Percentiles rank a stretch among this genome's conserved stretches.
Evolutionary conservation across 768 basidiomycete genomes (phyloP).

Genomic region (Sutorius australiensis): DNA sequence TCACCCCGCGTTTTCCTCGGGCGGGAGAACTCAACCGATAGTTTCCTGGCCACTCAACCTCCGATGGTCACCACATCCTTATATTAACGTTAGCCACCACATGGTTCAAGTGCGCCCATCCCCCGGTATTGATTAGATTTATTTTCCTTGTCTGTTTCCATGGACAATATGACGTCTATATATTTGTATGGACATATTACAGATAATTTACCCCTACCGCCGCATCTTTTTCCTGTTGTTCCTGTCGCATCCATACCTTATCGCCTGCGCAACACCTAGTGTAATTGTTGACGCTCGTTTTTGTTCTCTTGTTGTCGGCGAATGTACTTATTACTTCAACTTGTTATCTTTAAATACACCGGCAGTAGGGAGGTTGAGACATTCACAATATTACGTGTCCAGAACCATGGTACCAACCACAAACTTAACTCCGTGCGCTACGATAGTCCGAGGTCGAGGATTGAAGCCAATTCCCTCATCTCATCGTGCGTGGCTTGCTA

Average conservation of each 20-base stretch:
- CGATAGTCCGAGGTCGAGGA: background rate
- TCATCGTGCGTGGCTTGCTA: background rate
- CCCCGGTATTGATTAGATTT: background rate
- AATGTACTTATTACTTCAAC: background rate
- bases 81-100: constrained; percentile 17
- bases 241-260: background rate
- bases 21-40: constrained; percentile 27
- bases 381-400: background rate
- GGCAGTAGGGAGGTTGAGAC: background rate
- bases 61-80: constrained; percentile 22
- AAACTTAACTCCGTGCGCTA: background rate
- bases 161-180: constrained; percentile 8
- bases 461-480: background rate
- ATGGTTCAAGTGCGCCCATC: constrained; percentile 5
- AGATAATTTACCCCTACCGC: constrained; percentile 6
- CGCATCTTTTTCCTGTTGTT: background rate
- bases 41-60: constrained; percentile 20
- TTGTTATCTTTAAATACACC: background rate
- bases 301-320: background rate
- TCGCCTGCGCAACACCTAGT: background rate
- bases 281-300: background rate
- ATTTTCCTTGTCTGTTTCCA: background rate
- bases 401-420: background rate
- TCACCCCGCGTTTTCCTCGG: constrained; percentile 16
- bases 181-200: constrained; percentile 7